Percentiles rank a stretch among this genome's conserved stretches.
Conservation (phyloP, 352 stramenopile genomes). For the Phytophthora colocasiae region DNA sequence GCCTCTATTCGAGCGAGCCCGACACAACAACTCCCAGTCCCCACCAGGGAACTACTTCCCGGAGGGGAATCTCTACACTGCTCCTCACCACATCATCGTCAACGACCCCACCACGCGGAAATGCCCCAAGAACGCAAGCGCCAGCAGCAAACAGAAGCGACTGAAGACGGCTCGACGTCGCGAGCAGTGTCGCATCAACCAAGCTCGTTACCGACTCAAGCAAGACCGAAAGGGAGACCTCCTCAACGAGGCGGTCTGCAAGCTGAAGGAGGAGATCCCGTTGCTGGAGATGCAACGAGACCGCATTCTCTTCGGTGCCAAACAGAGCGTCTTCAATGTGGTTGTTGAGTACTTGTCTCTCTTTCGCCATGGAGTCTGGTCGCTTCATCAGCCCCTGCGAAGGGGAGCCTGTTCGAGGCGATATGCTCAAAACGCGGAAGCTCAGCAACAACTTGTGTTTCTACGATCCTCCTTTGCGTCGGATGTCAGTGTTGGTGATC, state of each 20-base stretch:
- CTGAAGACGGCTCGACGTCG: constrained; percentile 15
- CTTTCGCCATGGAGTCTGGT: constrained; percentile 16
- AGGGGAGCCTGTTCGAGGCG: neutral
- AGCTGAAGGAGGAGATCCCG: constrained; percentile 10
- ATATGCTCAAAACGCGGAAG: neutral
- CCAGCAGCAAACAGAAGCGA: neutral
- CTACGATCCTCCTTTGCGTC: constrained; percentile 21
- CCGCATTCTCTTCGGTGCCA: constrained; percentile 3
- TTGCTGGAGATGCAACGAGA: constrained; percentile 19
- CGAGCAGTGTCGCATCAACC: constrained; percentile 21
- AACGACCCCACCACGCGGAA: neutral
- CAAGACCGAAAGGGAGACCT: constrained; percentile 5
- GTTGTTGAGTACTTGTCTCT: constrained; percentile 24
- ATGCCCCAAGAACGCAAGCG: too few relatives aligned
- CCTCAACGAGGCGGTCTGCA: constrained; percentile 9
- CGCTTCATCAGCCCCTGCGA: neutral
- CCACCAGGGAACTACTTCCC: neutral
- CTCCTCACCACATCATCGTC: neutral
- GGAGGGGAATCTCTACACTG: neutral
- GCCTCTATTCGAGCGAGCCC: constrained; percentile 7
- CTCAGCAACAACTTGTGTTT: constrained; percentile 25
- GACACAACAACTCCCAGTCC: neutral
- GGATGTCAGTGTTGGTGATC: constrained; percentile 18
- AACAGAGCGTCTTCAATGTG: constrained; percentile 19
- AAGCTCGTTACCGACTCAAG: constrained; percentile 17